phyloP scores from a whole-genome alignment of 768 basidiomycete genomes.

The Kwoniella europaea region DNA sequence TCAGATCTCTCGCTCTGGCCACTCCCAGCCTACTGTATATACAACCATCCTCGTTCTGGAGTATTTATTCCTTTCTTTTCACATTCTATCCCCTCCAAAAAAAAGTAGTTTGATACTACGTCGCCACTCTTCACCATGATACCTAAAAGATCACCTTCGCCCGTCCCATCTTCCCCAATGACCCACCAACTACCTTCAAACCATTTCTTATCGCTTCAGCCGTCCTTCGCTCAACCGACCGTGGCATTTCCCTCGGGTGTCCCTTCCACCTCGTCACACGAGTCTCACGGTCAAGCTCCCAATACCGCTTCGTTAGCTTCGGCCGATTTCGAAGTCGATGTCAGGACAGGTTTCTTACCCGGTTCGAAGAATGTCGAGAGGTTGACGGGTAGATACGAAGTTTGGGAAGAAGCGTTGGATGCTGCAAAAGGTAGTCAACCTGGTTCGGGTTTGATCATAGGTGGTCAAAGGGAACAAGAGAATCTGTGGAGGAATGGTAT shows the following conservation, averaged over 20 bases:
- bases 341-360: constrained; percentile 88
- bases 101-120: neutral
- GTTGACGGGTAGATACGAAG: constrained; percentile 68
- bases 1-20: neutral
- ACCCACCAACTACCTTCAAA: constrained; percentile 36
- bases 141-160: constrained; percentile 20
- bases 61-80: neutral
- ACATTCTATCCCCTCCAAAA: neutral
- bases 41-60: neutral
- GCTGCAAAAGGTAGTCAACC: constrained; percentile 61
- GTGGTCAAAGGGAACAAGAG: constrained; percentile 61
- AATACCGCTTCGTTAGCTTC: constrained; percentile 74
- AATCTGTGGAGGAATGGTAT: constrained; percentile 69
- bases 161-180: neutral
- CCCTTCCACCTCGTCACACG: constrained; percentile 43
- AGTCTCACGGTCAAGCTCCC: constrained; percentile 51
- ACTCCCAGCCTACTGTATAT: neutral
- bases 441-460: constrained; percentile 51
- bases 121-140: constrained; percentile 26
- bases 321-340: constrained; percentile 91
- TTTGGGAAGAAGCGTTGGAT: constrained; percentile 68
- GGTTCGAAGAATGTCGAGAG: constrained; percentile 71
- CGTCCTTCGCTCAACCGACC: constrained; percentile 42
- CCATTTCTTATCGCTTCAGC: constrained; percentile 56
- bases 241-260: constrained; percentile 30